These are phyloP conservation scores for Tolypocladium endophyticum DNA, from an alignment of 2,329 filamentous ascomycete genomes.

Conservation along the genomic window DNA sequence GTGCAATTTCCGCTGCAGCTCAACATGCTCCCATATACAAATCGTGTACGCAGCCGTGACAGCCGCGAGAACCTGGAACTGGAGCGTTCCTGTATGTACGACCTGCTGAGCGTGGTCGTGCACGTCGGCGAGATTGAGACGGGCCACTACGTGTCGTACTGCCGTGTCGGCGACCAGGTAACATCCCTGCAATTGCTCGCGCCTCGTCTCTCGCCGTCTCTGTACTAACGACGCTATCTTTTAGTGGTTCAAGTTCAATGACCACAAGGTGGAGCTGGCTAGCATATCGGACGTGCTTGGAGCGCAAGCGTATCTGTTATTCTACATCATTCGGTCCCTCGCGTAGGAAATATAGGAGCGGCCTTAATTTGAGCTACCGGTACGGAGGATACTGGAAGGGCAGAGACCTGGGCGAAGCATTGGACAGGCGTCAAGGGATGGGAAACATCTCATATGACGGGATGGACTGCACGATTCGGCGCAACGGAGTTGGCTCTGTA, in stretches of 20 bases:
- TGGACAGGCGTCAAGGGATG: neutral
- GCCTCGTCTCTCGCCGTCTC: neutral
- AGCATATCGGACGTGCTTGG: conserved; percentile 75
- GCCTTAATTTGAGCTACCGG: neutral
- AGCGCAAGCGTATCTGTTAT: conserved; percentile 81
- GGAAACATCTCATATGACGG: neutral
- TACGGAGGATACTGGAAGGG: neutral
- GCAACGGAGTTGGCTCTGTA: neutral
- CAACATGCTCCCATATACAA: conserved; percentile 86
- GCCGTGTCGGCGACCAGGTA: conserved; percentile 62
- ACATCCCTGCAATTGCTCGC: neutral
- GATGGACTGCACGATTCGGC: neutral
- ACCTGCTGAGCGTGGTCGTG: conserved; percentile 80
- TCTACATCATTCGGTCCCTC: conserved; percentile 64
- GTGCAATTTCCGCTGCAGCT: conserved; percentile 79
- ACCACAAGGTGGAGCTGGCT: conserved; percentile 81
- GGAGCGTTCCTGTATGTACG: conserved; percentile 64
- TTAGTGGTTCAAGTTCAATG: conserved; percentile 92
- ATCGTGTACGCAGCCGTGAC: conserved; percentile 44
- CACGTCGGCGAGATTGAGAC: conserved; percentile 90
- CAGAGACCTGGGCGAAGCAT: neutral
- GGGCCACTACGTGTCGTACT: conserved; percentile 88
- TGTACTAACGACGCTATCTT: conserved; percentile 7
- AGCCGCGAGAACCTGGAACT: conserved; percentile 45
- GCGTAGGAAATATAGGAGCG: conserved; percentile 12